phyloP scores from a whole-genome alignment of 352 stramenopile genomes.

The Phytopythium oedochilum region DNA sequence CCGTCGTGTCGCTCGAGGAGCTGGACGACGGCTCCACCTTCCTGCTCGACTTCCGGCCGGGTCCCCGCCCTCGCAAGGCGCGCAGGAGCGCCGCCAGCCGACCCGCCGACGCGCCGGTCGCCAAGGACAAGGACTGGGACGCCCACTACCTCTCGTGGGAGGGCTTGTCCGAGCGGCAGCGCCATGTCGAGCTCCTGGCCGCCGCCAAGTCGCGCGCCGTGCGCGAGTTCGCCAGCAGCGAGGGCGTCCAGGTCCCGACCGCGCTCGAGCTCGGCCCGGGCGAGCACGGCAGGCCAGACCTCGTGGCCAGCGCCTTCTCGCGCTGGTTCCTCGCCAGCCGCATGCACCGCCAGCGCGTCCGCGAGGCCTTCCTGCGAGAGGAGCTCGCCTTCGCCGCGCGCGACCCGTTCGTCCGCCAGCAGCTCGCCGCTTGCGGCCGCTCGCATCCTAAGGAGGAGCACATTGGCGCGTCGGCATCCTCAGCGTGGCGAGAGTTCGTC shows the following conservation, averaged over 20 bases:
- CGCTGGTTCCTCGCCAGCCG: slow-evolving; percentile 49
- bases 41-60: slow-evolving; percentile 35
- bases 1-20: slow-evolving; percentile 44
- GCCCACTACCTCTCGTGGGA: slow-evolving; percentile 37
- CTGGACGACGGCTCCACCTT: slow-evolving; percentile 38
- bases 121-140: slow-evolving; percentile 7
- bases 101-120: neutral
- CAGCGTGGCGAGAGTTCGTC: slow-evolving; percentile 39
- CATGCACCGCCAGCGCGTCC: slow-evolving; percentile 36
- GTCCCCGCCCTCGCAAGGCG: slow-evolving; percentile 7
- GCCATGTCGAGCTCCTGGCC: slow-evolving; percentile 46
- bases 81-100: neutral
- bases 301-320: slow-evolving; percentile 41
- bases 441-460: slow-evolving; percentile 16
- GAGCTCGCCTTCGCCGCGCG: slow-evolving; percentile 51
- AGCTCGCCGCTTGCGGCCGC: slow-evolving; percentile 26
- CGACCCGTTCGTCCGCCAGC: slow-evolving; percentile 31
- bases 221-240: slow-evolving; percentile 24
- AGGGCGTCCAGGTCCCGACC: slow-evolving; percentile 33
- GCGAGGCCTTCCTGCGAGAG: slow-evolving; percentile 49
- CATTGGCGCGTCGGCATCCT: slow-evolving; percentile 17
- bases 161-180: slow-evolving; percentile 29
- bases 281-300: slow-evolving; percentile 34
- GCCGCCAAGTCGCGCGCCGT: slow-evolving; percentile 48
- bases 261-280: slow-evolving; percentile 39